phyloP scores from a whole-genome alignment of 2,329 filamentous ascomycete genomes.

The Colletotrichum trifolii region DNA sequence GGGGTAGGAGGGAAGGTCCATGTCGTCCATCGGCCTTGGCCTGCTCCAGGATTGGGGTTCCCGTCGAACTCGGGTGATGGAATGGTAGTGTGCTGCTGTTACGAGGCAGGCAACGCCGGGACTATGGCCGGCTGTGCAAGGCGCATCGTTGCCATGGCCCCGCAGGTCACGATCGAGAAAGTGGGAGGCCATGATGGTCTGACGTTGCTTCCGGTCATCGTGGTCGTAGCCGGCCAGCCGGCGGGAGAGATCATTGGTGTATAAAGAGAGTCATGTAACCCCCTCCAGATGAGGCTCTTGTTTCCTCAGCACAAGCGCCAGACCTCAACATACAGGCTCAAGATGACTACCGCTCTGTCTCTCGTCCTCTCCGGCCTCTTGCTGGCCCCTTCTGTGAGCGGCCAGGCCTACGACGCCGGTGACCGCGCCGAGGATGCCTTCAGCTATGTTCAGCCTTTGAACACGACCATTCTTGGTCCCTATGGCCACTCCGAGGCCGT shows the following conservation, averaged over 20 bases:
- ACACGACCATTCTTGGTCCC: slow-evolving; percentile 53
- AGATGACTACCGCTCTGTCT: slow-evolving; percentile 51
- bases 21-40: background rate
- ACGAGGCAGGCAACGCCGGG: background rate
- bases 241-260: slow-evolving; percentile 2
- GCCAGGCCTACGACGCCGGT: slow-evolving; percentile 42
- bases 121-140: background rate
- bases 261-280: slow-evolving; percentile 26
- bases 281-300: background rate
- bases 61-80: slow-evolving; percentile 1
- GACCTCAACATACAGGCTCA: slow-evolving; percentile 26
- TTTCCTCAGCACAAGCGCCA: slow-evolving; percentile 30
- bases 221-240: background rate
- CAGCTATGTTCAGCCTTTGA: slow-evolving; percentile 52
- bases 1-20: slow-evolving; percentile 3
- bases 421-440: slow-evolving; percentile 46
- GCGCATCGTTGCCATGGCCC: background rate
- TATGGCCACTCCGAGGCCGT: slow-evolving; percentile 52
- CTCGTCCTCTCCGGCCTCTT: slow-evolving; percentile 54
- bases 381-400: slow-evolving; percentile 41
- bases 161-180: slow-evolving; percentile 2
- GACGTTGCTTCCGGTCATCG: slow-evolving; percentile 9
- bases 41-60: slow-evolving; percentile 5
- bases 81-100: background rate
- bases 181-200: slow-evolving; percentile 10